Percentiles rank a stretch among this genome's conserved stretches.
Evolutionary conservation across 805 yeast genomes (phyloP).

Genomic region (Phaffomyces thermotolerans): DNA sequence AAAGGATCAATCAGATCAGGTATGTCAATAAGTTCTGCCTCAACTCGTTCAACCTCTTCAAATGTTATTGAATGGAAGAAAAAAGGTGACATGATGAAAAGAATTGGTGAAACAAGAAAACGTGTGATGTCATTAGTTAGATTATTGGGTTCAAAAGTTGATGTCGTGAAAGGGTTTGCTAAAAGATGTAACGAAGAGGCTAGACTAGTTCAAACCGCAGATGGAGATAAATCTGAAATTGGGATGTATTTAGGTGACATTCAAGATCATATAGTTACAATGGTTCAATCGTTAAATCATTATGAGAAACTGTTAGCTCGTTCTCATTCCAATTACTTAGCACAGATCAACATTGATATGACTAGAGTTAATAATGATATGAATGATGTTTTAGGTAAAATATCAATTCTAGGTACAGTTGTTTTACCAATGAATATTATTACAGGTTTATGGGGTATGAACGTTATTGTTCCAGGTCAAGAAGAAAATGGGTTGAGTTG

Average conservation of each 20-base stretch:
- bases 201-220: slow-evolving; percentile 41
- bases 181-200: slow-evolving; percentile 76
- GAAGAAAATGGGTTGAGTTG: slow-evolving; percentile 50
- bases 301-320: slow-evolving; percentile 90
- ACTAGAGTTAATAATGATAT: slow-evolving; percentile 94
- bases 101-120: slow-evolving; percentile 93
- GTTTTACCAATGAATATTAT: slow-evolving; percentile 92
- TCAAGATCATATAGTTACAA: slow-evolving; percentile 54
- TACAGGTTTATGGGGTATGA: slow-evolving; percentile 99
- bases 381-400: slow-evolving; percentile 91
- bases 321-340: slow-evolving; percentile 92
- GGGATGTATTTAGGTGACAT: slow-evolving; percentile 26
- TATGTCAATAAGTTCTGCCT: slow-evolving; percentile 21
- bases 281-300: slow-evolving; percentile 93
- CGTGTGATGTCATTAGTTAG: slow-evolving; percentile 87
- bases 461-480: slow-evolving; percentile 94
- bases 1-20: slow-evolving; percentile 19
- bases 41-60: slow-evolving; percentile 29
- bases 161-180: slow-evolving; percentile 93
- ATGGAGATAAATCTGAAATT: slow-evolving; percentile 70
- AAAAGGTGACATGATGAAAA: slow-evolving; percentile 89
- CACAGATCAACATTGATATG: slow-evolving; percentile 97
- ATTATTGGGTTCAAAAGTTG: slow-evolving; percentile 86
- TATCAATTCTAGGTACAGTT: slow-evolving; percentile 89
- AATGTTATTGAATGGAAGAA: slow-evolving; percentile 70